Conservation (phyloP, 1,284 basidiomycete species). For the Neonothopanus nambi region DNA sequence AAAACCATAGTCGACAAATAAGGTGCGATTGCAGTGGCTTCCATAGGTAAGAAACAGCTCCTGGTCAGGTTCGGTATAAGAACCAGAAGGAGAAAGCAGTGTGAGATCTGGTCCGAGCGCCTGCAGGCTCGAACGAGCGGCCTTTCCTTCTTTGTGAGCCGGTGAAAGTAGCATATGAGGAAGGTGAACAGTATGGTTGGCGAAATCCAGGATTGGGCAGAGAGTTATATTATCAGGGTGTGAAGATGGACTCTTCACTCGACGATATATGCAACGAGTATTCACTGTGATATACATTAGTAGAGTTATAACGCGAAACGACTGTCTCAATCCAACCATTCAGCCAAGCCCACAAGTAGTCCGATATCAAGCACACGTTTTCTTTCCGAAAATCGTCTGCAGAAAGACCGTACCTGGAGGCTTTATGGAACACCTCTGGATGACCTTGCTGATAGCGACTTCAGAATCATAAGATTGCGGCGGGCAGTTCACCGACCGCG, state of each 20-base stretch:
- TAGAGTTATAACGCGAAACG: too few relatives aligned
- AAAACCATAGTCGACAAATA: constrained; percentile 89
- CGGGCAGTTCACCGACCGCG: constrained; percentile 38
- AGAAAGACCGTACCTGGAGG: background rate
- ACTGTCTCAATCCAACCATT: constrained; percentile 50
- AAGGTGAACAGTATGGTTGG: constrained; percentile 62
- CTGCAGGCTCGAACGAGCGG: constrained; percentile 30
- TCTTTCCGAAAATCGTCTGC: background rate
- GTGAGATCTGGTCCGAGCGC: constrained; percentile 49
- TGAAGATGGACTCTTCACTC: constrained; percentile 51
- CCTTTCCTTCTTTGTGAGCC: background rate
- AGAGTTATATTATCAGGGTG: constrained; percentile 78
- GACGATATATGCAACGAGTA: constrained; percentile 82
- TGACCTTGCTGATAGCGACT: constrained; percentile 3
- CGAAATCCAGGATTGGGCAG: constrained; percentile 85
- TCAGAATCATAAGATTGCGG: background rate
- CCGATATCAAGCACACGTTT: constrained; percentile 30
- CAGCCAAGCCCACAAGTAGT: constrained; percentile 86
- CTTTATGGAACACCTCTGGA: constrained; percentile 3
- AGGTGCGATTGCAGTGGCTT: constrained; percentile 64
- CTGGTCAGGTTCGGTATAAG: constrained; percentile 45
- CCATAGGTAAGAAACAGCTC: constrained; percentile 81
- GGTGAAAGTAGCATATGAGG: constrained; percentile 45
- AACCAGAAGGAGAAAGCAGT: constrained; percentile 51
- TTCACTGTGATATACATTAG: constrained; percentile 58